Evolutionary conservation across 495 filamentous ascomycete species (phyloP), one percentile per base, ranked within the genome.

Genomic region (Ascodesmis nigricans): DNA sequence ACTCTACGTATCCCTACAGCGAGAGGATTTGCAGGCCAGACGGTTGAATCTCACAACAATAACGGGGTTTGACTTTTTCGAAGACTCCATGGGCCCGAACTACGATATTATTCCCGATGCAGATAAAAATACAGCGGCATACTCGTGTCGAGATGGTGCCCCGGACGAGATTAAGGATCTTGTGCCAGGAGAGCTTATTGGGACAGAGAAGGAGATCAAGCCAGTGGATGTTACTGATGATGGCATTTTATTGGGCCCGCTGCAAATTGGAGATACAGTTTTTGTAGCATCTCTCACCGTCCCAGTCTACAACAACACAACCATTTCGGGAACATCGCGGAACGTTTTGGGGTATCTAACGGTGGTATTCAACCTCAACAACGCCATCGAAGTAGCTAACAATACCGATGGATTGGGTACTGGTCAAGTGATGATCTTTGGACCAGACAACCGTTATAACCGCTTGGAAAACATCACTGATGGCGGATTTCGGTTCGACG

Each of bases 241-340:
- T 5, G 49, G 58, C 1, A 38, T 75, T 10, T 42, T 76, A 7
- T 40, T 73, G 0, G 71, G 71, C 2, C 71, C 71, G 2, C 53
- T 60, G 7, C 8, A 24, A 9, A 26, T 6, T 2, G 8, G 20
- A 16, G 36, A 49, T 5, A 63, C 63, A 0, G 65, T 67, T 33
- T 65, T 63, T 9, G 46, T 76, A n/a, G 33, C 73, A 2, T 75
- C 72, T 11, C 50, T 76, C 25, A 75, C 71, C 0, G 42, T 70
- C 11, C 67, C 71, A 1, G 64, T 76, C 31, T 61, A 70, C 35
- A 75, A 75, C 45, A 70, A 74, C 45, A 73, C 70, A 2, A 37
- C 35, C 4, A 26, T 26, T 8, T 8, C 30, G 8, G 16, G 11
- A 13, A 64, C 62, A 16, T 23, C 11, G 15, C 21, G 35, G 25